These are phyloP conservation scores for Gnomoniopsis sp. DNA, from an alignment of 2,329 filamentous ascomycete species.

Conservation along the genomic window DNA sequence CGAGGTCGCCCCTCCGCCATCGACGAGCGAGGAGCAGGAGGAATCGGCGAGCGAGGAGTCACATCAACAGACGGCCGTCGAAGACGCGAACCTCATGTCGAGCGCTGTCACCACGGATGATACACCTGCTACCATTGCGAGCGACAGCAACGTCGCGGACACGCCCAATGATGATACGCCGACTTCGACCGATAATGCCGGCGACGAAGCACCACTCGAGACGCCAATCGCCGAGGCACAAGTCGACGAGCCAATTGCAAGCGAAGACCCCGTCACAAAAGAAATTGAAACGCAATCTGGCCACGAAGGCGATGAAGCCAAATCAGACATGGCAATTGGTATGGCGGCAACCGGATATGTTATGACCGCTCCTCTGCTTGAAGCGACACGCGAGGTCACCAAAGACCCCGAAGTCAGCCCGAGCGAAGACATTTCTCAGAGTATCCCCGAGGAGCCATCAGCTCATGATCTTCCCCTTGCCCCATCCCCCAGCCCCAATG, in stretches of 20 bases:
- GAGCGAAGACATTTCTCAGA: constrained; percentile 12
- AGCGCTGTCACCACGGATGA: neutral
- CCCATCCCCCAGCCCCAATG: constrained; percentile 11
- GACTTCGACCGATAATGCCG: neutral
- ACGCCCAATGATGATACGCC: constrained; percentile 1
- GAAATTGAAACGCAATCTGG: neutral
- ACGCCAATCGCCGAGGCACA: neutral
- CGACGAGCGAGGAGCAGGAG: constrained; percentile 1
- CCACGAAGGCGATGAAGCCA: neutral
- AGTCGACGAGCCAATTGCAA: neutral
- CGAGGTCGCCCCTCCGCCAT: constrained; percentile 5
- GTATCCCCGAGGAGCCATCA: constrained; percentile 17
- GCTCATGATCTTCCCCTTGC: constrained; percentile 17
- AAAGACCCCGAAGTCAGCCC: neutral
- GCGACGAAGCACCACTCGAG: constrained; percentile 1
- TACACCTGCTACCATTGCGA: neutral
- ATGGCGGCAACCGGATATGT: constrained; percentile 4
- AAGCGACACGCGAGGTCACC: neutral
- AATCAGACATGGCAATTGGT: neutral
- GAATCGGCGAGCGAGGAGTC: neutral
- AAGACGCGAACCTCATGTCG: neutral
- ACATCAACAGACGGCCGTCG: neutral
- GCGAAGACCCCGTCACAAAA: neutral
- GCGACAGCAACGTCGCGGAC: neutral
- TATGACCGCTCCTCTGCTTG: constrained; percentile 1